These are phyloP conservation scores for Ustilago shanxiensis DNA, from an alignment of 1,284 basidiomycete genomes.

Conservation along the genomic window DNA sequence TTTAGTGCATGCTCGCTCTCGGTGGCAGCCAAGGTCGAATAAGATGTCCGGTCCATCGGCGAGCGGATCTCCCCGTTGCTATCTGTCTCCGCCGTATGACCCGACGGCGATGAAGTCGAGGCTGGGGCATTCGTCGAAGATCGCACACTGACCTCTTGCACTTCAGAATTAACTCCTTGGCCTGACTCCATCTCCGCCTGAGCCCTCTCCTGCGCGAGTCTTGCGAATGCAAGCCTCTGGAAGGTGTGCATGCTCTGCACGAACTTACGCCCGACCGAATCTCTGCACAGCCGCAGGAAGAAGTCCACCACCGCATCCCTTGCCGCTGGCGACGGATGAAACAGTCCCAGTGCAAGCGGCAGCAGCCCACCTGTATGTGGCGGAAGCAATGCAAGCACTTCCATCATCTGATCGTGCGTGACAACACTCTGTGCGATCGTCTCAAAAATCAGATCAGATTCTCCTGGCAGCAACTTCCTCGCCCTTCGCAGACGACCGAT, in stretches of 20 bases:
- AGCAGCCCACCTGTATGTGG: constrained; percentile 85
- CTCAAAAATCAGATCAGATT: constrained; percentile 82
- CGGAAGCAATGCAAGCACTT: constrained; percentile 83
- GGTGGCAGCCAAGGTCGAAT: background rate
- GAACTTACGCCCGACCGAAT: constrained; percentile 80
- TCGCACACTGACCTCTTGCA: constrained; percentile 20
- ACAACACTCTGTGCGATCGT: constrained; percentile 73
- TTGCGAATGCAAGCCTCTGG: constrained; percentile 80
- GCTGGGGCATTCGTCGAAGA: constrained; percentile 7
- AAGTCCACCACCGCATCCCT: constrained; percentile 82
- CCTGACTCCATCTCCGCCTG: constrained; percentile 25
- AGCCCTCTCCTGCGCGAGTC: constrained; percentile 61
- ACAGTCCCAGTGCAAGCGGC: constrained; percentile 87
- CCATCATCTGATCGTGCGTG: constrained; percentile 86
- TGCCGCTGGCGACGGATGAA: constrained; percentile 83
- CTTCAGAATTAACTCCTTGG: constrained; percentile 7
- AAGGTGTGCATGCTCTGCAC: constrained; percentile 89
- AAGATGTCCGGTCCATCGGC: background rate
- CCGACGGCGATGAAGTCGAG: constrained; percentile 7
- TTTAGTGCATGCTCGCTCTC: constrained; percentile 5
- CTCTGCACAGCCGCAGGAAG: constrained; percentile 22
- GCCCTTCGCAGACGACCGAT: constrained; percentile 77
- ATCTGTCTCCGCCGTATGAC: constrained; percentile 1
- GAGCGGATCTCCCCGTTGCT: constrained; percentile 7
- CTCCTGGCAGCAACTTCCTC: constrained; percentile 76